Conservation (phyloP, 1,284 basidiomycete species). For the Fistulina hepatica region DNA sequence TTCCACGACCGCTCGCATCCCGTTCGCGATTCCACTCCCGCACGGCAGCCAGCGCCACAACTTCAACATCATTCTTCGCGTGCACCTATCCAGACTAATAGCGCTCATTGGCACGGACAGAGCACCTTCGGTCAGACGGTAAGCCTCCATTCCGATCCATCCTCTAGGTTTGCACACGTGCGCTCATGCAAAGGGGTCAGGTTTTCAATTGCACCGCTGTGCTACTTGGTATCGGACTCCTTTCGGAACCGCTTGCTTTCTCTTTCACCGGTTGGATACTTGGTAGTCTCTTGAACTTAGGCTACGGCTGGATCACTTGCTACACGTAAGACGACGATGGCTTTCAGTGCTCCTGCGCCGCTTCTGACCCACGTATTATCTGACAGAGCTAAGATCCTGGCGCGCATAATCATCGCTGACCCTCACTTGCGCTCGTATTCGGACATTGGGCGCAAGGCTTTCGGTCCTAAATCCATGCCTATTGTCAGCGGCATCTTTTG, state of each 20-base stretch:
- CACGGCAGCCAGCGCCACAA: background rate
- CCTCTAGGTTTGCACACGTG: background rate
- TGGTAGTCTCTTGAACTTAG: conserved; percentile 64
- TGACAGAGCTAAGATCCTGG: conserved; percentile 73
- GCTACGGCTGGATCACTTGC: conserved; percentile 74
- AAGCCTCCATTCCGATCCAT: conserved; percentile 26
- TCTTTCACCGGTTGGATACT: conserved; percentile 79
- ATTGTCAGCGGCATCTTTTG: conserved; percentile 73
- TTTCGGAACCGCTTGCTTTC: conserved; percentile 84
- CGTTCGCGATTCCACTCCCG: background rate
- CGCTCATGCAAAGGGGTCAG: conserved; percentile 26
- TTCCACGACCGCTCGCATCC: background rate
- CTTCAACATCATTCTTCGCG: background rate
- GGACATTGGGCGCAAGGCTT: conserved; percentile 82
- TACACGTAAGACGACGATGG: conserved; percentile 58
- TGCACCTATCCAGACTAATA: background rate
- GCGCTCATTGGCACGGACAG: conserved; percentile 27
- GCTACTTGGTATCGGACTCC: conserved; percentile 80
- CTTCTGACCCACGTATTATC: conserved; percentile 5
- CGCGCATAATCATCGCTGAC: conserved; percentile 63
- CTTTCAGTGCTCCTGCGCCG: conserved; percentile 4
- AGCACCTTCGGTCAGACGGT: conserved; percentile 79
- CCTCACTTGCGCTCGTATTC: conserved; percentile 70
- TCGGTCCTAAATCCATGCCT: conserved; percentile 60
- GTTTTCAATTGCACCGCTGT: conserved; percentile 89